These are phyloP conservation scores for Daldinia eschscholtzii DNA, from an alignment of 2,329 filamentous ascomycete species.

Conservation along the genomic window DNA sequence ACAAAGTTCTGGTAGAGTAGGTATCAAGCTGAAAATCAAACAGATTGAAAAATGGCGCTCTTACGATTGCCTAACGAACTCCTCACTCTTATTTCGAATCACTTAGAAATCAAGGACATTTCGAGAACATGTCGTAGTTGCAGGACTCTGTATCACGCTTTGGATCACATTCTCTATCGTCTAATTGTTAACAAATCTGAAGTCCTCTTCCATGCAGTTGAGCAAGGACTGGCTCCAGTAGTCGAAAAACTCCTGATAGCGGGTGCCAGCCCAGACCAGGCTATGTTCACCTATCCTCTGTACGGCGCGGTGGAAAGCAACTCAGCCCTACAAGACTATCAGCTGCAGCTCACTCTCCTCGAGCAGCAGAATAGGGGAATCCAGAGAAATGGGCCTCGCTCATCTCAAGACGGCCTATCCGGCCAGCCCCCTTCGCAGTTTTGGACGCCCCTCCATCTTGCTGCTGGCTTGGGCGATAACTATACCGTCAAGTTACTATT, in stretches of 20 bases:
- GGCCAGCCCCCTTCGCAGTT: background rate
- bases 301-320: background rate
- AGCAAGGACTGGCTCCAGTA: background rate
- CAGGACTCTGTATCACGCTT: slow-evolving; percentile 3
- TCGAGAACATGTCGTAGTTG: slow-evolving; percentile 6
- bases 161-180: slow-evolving; percentile 15
- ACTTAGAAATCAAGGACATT: slow-evolving; percentile 10
- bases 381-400: background rate
- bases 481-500: slow-evolving; percentile 17
- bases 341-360: background rate
- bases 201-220: slow-evolving; percentile 2
- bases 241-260: slow-evolving; percentile 11
- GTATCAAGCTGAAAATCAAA: background rate
- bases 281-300: background rate
- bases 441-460: slow-evolving; percentile 19
- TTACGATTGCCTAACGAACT: slow-evolving; percentile 23
- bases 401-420: background rate
- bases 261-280: slow-evolving; percentile 16
- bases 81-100: slow-evolving; percentile 1
- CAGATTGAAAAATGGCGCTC: background rate
- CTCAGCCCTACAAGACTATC: background rate
- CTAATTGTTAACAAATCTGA: background rate
- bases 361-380: background rate
- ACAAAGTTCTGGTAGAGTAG: background rate
- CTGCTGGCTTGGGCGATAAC: slow-evolving; percentile 9